Base-by-base conservation (phyloP, 192 early-diverging fungal genomes). In the Phycomyces blakesleeanus region DNA sequence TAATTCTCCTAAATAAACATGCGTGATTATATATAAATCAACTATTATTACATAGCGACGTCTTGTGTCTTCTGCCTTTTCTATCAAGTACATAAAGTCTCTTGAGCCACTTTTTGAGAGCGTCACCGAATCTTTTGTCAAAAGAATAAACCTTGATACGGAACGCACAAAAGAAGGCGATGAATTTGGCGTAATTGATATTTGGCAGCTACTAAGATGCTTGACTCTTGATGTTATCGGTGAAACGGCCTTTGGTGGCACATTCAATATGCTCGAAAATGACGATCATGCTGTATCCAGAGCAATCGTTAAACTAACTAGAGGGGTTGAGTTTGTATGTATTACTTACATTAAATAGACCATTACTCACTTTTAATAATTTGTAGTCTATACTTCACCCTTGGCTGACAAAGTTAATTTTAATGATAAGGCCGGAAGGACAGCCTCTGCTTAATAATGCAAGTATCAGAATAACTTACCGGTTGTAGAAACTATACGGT, bases 221-320 rank as follows among this genome's bases (percentile, higher is more conserved):
- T 41, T 72, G 4, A 59, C 81, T 4, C 50, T 81, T 11, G 79
- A 79, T 67, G 60, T 67, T 22, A 53, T 67, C 18, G 80, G 81
- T 3, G 71, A 74, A 21, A 73, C 75, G 0, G 80, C 80, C 8
- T 83, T 83, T 63, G 81, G 81, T 1, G 49, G 66, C 25, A 59
- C 77, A 5, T 83, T 83, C 49, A 55, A 74, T 21, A 78, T 83
- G 71, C 41, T 83, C 16, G 69, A 79, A 55, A 74, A 67, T 5
- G 76, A 70, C 1, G 54, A 52, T 0, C 76, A 81, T 58, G 67
- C 68, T 10, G 52, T 83, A 18, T 67, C 76, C 11, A 39, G 51
- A 16, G 47, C n/a, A 12, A 66, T 72, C 38, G 9, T n/a, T 9
- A 15, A 56, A 16, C 29, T 51, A 51, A 47, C 67, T 51, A 15